These are phyloP conservation scores for Myxozyma nipponensis DNA, from an alignment of 805 yeast species.

Conservation along the genomic window DNA sequence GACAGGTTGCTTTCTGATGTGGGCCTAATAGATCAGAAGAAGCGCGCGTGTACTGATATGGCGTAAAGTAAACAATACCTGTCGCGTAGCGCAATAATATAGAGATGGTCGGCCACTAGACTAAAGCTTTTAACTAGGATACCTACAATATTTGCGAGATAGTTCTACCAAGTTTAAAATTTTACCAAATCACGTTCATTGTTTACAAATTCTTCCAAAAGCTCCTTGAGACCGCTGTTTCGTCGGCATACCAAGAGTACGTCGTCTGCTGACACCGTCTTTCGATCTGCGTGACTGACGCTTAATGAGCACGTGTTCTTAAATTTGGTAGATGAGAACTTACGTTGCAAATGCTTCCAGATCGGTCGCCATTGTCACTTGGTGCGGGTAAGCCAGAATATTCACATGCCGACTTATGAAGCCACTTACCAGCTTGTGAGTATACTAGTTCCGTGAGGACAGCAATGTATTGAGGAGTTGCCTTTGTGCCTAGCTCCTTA, in stretches of 20 bases:
- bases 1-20: too few relatives aligned
- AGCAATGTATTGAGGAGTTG: slow-evolving; percentile 36
- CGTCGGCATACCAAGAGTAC: slow-evolving; percentile 35
- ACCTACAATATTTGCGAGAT: too few relatives aligned
- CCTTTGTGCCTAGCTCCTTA: slow-evolving; percentile 23
- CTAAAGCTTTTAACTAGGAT: too few relatives aligned
- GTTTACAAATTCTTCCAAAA: slow-evolving; percentile 30
- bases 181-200: too few relatives aligned
- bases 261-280: slow-evolving; percentile 32
- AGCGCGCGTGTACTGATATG: too few relatives aligned
- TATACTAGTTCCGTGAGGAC: slow-evolving; percentile 36
- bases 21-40: too few relatives aligned
- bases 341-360: slow-evolving; percentile 35
- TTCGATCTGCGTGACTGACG: slow-evolving; percentile 34
- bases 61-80: too few relatives aligned
- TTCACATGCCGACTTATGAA: too few relatives aligned
- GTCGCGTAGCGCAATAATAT: too few relatives aligned
- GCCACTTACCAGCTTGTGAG: slow-evolving; percentile 30
- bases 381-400: too few relatives aligned
- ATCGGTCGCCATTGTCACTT: slow-evolving; percentile 33
- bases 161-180: too few relatives aligned
- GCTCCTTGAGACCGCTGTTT: slow-evolving; percentile 31
- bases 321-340: slow-evolving; percentile 4
- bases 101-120: too few relatives aligned
- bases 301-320: background rate